Evolutionary conservation across 2,329 filamentous ascomycete genomes (phyloP), one percentile per base, ranked within the genome.

Genomic region (Diaporthe nobilis): DNA sequence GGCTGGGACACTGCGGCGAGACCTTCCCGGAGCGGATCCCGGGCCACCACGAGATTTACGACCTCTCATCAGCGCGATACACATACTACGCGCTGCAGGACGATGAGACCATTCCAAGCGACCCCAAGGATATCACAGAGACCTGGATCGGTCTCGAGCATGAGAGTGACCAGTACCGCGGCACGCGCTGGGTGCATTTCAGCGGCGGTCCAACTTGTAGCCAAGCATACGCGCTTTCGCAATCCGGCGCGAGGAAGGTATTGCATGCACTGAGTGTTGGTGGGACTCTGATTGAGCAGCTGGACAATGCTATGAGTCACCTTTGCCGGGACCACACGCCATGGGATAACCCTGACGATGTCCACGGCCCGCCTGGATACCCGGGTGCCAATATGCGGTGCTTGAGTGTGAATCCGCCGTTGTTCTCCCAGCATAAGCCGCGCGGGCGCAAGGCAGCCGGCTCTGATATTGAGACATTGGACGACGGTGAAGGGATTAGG

Each of bases 1-100:
- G 82, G 83, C 80, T 84, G 2, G 84, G 84, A 4, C 84, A 86
- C 77, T 86, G 85, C 74, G 82, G 81, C 61, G 75, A 77, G 63
- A 77, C 75, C 25, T 77, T 77, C 31, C 76, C 76, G 1, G 75
- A 77, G 72, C 72, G 76, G 22, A 77, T 77, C 37, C 76, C 75
- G 0, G 75, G 75, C 17, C 73, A 75, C 53, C 75, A 77, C 53
- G 67, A 77, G 49, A 75, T 77, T 31, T 72, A 70, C 25, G 65
- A 77, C 72, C 31, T 42, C 4, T 25, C 28, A 1, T 77, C 75
- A 3, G 63, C 75, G 15, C 72, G 75, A 37, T 77, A 77, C 53
- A 77, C 71, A 22, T 77, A 77, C 53, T 77, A 77, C 47, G 72
- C 75, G 4, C 42, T 77, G 20, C 72, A 72, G 2, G 47, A 71